A percentile compares a stretch with the other conserved stretches of the same genome.
Conservation (phyloP, 305 asterid species). For the Striga hermonthica region DNA sequence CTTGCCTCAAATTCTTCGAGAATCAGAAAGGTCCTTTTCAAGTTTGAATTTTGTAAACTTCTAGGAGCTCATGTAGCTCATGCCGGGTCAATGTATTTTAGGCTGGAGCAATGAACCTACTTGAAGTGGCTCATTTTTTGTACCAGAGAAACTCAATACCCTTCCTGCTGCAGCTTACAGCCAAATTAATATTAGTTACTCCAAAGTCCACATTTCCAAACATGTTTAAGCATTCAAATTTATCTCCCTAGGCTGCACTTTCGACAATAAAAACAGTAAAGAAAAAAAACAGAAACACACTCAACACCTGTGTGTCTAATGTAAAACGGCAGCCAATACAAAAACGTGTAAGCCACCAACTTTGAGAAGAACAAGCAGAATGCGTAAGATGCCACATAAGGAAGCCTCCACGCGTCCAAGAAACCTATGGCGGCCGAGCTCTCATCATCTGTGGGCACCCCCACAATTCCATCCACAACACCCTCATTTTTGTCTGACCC, state of each 20-base stretch:
- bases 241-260: not conserved
- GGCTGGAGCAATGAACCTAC: no score
- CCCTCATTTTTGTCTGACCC: conserved; percentile 38
- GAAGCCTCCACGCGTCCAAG: conserved; percentile 87
- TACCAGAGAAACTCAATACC: no score
- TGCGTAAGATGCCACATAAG: conserved; percentile 77
- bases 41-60: no score
- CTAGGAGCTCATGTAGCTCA: no score
- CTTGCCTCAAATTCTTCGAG: no score
- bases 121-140: no score
- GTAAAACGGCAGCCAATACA: conserved; percentile 97
- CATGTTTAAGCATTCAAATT: conserved; percentile 10
- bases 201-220: conserved; percentile 14
- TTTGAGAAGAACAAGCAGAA: conserved; percentile 90
- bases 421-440: conserved; percentile 68
- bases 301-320: conserved; percentile 75
- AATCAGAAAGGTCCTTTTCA: no score
- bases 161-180: no score
- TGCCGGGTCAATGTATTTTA: no score
- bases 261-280: not conserved
- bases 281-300: not conserved
- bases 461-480: conserved; percentile 34
- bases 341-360: conserved; percentile 90
- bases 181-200: not conserved
- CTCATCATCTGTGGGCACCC: conserved; percentile 39